Conservation (phyloP, 352 stramenopile species). For the Phytophthora nicotianae region DNA sequence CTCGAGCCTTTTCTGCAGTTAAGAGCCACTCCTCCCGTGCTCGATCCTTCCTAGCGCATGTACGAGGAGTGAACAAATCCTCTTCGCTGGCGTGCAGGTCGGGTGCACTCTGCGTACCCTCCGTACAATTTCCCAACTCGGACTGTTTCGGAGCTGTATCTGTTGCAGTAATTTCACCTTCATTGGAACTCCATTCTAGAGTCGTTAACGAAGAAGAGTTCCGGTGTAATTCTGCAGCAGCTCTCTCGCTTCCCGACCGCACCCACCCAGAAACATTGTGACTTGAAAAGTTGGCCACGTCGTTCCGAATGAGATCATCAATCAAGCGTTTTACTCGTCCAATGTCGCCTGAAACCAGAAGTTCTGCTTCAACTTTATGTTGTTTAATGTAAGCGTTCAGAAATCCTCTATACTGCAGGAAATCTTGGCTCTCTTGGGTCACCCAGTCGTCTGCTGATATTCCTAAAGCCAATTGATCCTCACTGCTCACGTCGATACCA, state of each 20-base stretch:
- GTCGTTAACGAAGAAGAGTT: neutral
- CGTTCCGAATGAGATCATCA: constrained; percentile 30
- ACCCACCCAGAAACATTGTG: constrained; percentile 32
- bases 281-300: constrained; percentile 26
- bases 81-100: constrained; percentile 7
- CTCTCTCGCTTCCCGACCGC: constrained; percentile 21
- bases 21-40: constrained; percentile 45
- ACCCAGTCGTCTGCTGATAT: constrained; percentile 24
- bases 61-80: constrained; percentile 22
- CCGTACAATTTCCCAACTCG: neutral
- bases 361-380: constrained; percentile 6
- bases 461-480: constrained; percentile 16
- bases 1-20: constrained; percentile 46
- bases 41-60: constrained; percentile 27
- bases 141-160: neutral
- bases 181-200: neutral
- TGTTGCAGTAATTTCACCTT: neutral
- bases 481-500: constrained; percentile 19
- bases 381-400: constrained; percentile 21
- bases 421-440: constrained; percentile 13
- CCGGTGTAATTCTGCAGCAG: constrained; percentile 10
- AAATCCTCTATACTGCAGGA: constrained; percentile 35
- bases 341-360: constrained; percentile 18
- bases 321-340: constrained; percentile 26
- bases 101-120: constrained; percentile 6